Evolutionary conservation across 169 alveolate species (phyloP), one percentile per base, ranked within the genome.

Genomic region (Plasmodium berghei): DNA sequence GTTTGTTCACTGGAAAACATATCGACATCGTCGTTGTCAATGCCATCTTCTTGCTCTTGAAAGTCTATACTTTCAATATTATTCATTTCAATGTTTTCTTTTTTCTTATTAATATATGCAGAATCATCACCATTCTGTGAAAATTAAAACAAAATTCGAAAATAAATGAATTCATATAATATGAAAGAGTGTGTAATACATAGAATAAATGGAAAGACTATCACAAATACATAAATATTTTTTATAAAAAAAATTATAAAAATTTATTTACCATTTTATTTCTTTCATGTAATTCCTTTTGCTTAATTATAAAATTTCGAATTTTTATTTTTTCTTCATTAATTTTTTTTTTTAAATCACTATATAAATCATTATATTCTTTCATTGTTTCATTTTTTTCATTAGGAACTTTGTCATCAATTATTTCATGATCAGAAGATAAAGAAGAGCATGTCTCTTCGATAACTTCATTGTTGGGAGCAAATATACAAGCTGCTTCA

Each of bases 221-320:
- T n/a, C 40, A 46, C 46, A 28, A 9, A 67, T 18, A 40, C 56
- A 16, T 18, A 49, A 16, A 72, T 20, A 49, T 49, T 22, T 55
- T 72, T n/a, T 12, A 34, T 46, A 34, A 20, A 6, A 6, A 40
- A 1, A 61, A 61, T 28, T n/a, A 16, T 24, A 9, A 18, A 61
- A 66, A 74, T 9, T 46, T 6, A 18, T 40, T 86, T 72, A 83
- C 93, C 72, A 73, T 88, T n/a, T 69, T 52, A 18, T 18, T 66
- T 49, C 92, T 71, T 52, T 89, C 90, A 72, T 93, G 91, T 34
- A 90, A 88, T 70, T 89, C 93, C 55, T 91, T 87, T 87, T 92
- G 92, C 46, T 92, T 92, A 46, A 94, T 63, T 87, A 94, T 92
- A 69, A 92, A 74, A 55, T 87, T 90, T 34, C 96, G 87, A 62